phyloP scores from a whole-genome alignment of 2,329 filamentous ascomycete species.

The Epichloe aotearoae region DNA sequence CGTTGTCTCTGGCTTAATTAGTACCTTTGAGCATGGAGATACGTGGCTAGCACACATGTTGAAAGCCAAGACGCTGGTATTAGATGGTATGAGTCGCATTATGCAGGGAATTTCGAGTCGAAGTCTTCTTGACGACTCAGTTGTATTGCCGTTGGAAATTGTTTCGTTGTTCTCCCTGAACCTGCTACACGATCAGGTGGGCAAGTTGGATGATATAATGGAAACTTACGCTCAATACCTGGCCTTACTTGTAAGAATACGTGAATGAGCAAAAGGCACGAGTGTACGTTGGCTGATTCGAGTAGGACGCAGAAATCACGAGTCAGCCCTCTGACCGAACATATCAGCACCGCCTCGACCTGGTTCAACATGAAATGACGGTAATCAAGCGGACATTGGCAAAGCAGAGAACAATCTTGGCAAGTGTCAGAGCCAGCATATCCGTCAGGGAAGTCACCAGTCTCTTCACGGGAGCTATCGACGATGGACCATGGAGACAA shows the following conservation, averaged over 20 bases:
- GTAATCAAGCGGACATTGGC: constrained; percentile 23
- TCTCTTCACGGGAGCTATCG: constrained; percentile 7
- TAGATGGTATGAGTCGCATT: constrained; percentile 22
- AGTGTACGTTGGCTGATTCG: neutral
- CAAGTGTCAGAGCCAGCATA: constrained; percentile 13
- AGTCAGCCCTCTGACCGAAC: constrained; percentile 23
- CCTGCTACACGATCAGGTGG: constrained; percentile 26
- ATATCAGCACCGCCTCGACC: constrained; percentile 26
- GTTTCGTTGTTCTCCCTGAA: constrained; percentile 25
- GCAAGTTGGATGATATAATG: constrained; percentile 24
- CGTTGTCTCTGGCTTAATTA: constrained; percentile 24
- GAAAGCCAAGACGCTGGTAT: constrained; percentile 18
- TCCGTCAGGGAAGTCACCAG: constrained; percentile 9
- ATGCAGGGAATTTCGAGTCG: constrained; percentile 19
- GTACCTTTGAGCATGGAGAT: constrained; percentile 10
- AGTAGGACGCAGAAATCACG: constrained; percentile 1
- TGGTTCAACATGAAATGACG: constrained; percentile 27
- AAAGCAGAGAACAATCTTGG: constrained; percentile 20
- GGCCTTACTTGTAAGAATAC: constrained; percentile 23
- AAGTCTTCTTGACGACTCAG: constrained; percentile 21
- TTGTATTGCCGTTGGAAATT: constrained; percentile 29
- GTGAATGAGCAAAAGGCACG: neutral
- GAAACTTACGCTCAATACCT: constrained; percentile 30
- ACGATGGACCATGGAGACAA: constrained; percentile 2
- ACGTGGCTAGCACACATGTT: constrained; percentile 18